Evolutionary conservation across 179 eudicot species (phyloP), one percentile per base, ranked within the genome.

Genomic region (Carnegiea gigantea): DNA sequence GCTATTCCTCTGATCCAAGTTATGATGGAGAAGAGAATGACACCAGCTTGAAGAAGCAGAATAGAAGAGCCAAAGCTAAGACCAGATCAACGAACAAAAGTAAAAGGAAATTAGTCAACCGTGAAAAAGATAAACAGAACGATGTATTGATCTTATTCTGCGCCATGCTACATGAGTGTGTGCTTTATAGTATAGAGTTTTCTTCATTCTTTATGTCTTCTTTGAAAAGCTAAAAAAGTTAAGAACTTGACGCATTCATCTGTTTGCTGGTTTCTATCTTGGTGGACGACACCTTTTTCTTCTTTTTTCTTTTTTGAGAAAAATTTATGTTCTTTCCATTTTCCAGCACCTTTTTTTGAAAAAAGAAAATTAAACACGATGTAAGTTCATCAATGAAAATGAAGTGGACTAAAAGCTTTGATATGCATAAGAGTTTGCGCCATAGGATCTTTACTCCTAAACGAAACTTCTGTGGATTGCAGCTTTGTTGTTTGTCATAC

Each of bases 31-130:
- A 83, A 79, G 57, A 60, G 30, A 79, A 78, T 73, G 74, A 51
- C 68, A 44, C 75, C 36, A 83, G 70, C 15, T 23, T 51, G 77
- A 82, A 62, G 73, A 91, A 85, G 83, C 84, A 82, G 85, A 88
- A 81, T 78, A 62, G 82, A 78, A 83, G 75, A 13, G 57, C 54
- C 62, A 82, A 77, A 73, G 68, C 24, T 40, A 77, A 76, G 68
- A 65, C 77, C 49, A 78, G 72, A 20, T 73, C 79, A 77, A 64
- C 80, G 78, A 77, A 85, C 21, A 78, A 74, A 74, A 80, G 8
- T 59, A 73, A 59, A 13, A 14, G 43, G 48, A 28, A 78, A 73
- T 7, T 30, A 46, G 38, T 64, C 59, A 72, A 24, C 70, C 24
- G 24, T 40, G 76, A 65, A 70, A 79, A 86, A 82, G 80, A 82